A percentile compares a stretch with the other conserved stretches of the same genome.
These are phyloP conservation scores for Paramecium octaurelia DNA, from an alignment of 73 alveolate species.

Conservation along the genomic window DNA sequence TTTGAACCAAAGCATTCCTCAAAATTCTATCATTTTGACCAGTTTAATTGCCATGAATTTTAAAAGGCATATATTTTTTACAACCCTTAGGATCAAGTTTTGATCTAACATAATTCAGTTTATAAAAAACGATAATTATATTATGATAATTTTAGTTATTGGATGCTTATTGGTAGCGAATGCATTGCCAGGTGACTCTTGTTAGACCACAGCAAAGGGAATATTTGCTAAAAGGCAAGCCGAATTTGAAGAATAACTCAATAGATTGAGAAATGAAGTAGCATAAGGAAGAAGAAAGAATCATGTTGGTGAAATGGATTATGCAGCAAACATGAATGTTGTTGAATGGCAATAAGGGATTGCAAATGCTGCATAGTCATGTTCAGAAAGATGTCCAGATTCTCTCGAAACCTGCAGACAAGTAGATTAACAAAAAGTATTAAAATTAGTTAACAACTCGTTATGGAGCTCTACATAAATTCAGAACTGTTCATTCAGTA, in stretches of 20 bases:
- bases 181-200: constrained; percentile 17
- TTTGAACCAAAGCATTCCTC: neutral
- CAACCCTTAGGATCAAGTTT: neutral
- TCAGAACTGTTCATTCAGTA: neutral
- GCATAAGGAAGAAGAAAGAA: constrained; percentile 38
- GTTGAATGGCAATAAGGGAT: constrained; percentile 7
- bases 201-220: constrained; percentile 29
- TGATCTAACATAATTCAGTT: neutral
- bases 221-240: neutral
- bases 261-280: constrained; percentile 46
- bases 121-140: neutral
- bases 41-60: neutral
- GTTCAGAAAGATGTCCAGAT: constrained; percentile 49
- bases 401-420: constrained; percentile 17
- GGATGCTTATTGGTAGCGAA: neutral
- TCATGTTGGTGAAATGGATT: constrained; percentile 2
- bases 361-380: constrained; percentile 5
- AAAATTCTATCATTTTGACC: no score
- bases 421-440: neutral
- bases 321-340: constrained; percentile 49
- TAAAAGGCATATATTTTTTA: neutral
- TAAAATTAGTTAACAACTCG: neutral
- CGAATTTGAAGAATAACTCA: constrained; percentile 6
- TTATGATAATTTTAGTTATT: neutral
- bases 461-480: constrained; percentile 36